These are phyloP conservation scores for Pachysandra terminalis DNA, from an alignment of 164 flowering plant species.

Conservation along the genomic window DNA sequence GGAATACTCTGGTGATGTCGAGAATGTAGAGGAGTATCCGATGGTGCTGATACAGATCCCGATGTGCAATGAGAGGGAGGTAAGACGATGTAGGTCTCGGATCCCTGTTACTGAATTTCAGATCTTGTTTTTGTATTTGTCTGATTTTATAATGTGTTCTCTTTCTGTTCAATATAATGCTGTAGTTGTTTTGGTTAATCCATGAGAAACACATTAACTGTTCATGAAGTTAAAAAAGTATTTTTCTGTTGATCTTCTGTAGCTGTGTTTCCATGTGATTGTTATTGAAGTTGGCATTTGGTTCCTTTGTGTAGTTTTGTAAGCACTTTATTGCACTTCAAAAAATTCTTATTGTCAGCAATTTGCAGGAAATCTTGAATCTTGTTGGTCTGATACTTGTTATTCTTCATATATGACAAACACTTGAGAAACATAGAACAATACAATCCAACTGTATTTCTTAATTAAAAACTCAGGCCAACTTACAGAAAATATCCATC, in stretches of 20 bases:
- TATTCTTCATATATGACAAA: background rate
- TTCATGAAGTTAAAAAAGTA: background rate
- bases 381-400: background rate
- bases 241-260: background rate
- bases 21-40: conserved; percentile 53
- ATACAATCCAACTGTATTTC: no score
- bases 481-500: no score
- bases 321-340: background rate
- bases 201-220: background rate
- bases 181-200: background rate
- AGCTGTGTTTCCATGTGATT: background rate
- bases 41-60: conserved; percentile 95
- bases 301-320: background rate
- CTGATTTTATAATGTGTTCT: background rate
- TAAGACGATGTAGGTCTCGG: conserved; percentile 68
- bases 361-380: background rate
- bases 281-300: background rate
- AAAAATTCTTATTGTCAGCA: background rate
- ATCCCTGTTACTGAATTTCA: conserved; percentile 9
- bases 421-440: no score
- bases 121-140: background rate
- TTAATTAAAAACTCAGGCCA: no score
- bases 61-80: conserved; percentile 99
- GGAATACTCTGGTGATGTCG: conserved; percentile 28
- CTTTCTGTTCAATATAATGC: background rate